Evolutionary conservation across 805 yeast genomes (phyloP), one percentile per base, ranked within the genome.

Genomic region (Lachancea waltii): DNA sequence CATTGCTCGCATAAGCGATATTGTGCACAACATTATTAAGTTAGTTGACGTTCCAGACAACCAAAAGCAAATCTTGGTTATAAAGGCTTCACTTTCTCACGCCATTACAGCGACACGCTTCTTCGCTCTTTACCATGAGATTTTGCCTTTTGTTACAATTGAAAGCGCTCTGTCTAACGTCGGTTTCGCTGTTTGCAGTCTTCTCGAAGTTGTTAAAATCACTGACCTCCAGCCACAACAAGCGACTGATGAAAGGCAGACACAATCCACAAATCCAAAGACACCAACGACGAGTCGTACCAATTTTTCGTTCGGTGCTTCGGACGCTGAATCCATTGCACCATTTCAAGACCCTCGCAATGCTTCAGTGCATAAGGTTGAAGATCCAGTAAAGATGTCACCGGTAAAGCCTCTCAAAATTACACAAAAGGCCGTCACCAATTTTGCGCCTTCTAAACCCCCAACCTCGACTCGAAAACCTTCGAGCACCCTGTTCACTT

Each of bases 151-250:
- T 37, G 63, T 81, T 15, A 72, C 86, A 2, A 70, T 87, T 14
- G 81, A 85, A 59, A 73, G 86, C 16, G 80, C 97, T 0, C 63
- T 85, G 7, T 73, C 83, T 30, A 95, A 87, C 51, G 64, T 87
- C 24, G 70, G 80, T 6, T 80, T 79, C 53, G 63, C 80, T 2
- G 63, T 81, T 17, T 79, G 83, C 52, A 83, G 79, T 46, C 68
- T 79, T 38, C 51, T 81, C 14, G 64, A 78, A 2, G 69, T 68
- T 2, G 71, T 72, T 19, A 84, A 74, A 16, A 26, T 33, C 14
- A 32, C 35, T 3, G 30, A 30, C 11, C 11, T 14, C 11, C 30
- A 32, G 5, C 9, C 8, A n/a, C 19, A 20, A 7, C 10, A 33
- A 16, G 20, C 18, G 9, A n/a, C 6, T 5, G 16, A 8, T 11